These are phyloP conservation scores for Talaromyces sp. DNA, from an alignment of 2,329 filamentous ascomycete species.

Conservation along the genomic window DNA sequence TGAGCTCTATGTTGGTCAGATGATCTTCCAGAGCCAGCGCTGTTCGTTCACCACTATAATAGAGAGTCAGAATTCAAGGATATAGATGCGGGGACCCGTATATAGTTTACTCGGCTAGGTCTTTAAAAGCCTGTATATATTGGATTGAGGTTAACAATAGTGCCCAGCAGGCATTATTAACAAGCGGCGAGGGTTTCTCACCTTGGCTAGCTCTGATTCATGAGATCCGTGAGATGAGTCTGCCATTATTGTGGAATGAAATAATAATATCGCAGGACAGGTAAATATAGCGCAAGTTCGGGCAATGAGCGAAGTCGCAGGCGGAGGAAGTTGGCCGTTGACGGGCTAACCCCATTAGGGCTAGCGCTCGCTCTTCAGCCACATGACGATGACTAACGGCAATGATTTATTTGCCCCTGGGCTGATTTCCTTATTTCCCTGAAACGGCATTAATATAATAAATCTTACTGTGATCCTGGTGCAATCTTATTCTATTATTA, in stretches of 20 bases:
- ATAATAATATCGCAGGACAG: too few relatives aligned
- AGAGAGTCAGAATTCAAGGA: conserved; percentile 1
- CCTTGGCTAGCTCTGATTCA: background rate
- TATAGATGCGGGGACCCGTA: background rate
- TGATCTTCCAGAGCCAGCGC: conserved; percentile 53
- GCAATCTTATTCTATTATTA: background rate
- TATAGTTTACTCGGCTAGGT: conserved; percentile 23
- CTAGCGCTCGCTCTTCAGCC: background rate
- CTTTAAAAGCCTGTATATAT: conserved; percentile 25
- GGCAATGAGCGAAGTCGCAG: background rate
- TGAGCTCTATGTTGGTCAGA: conserved; percentile 50
- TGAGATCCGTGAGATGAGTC: background rate
- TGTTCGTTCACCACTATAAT: conserved; percentile 49
- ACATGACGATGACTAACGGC: background rate
- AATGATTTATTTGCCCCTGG: background rate
- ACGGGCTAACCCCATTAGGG: background rate
- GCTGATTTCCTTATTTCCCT: background rate
- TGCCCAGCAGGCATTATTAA: background rate
- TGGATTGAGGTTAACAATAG: background rate
- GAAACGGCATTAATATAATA: background rate
- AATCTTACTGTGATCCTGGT: background rate
- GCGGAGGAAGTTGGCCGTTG: too few relatives aligned
- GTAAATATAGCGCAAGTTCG: too few relatives aligned
- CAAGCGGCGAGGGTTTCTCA: background rate
- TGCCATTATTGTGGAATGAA: background rate